phyloP scores from a whole-genome alignment of 805 yeast genomes.

The Suhomyces tanzawaensis region DNA sequence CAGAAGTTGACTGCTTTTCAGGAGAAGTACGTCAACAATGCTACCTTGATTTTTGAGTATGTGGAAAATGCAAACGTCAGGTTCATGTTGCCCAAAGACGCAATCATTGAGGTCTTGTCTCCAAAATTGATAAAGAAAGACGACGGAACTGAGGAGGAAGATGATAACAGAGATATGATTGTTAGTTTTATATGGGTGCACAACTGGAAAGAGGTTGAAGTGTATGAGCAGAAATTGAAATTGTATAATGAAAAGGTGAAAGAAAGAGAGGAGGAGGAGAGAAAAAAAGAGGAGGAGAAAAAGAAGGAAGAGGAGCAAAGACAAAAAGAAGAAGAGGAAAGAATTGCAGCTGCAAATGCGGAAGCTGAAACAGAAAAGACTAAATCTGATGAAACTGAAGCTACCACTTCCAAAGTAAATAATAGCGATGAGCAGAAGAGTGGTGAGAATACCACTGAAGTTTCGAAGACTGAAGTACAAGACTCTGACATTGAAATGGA shows the following conservation, averaged over 20 bases:
- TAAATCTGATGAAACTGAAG: not conserved
- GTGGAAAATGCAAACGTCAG: constrained; percentile 75
- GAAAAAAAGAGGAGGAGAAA: constrained; percentile 21
- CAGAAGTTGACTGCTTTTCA: constrained; percentile 73
- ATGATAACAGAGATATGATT: constrained; percentile 37
- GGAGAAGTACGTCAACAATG: constrained; percentile 63
- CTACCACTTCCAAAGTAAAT: not conserved
- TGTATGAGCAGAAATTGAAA: constrained; percentile 37
- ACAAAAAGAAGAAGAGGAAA: constrained; percentile 17
- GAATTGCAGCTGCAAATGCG: constrained; percentile 17
- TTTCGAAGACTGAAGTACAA: too few relatives aligned
- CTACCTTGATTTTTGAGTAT: constrained; percentile 82
- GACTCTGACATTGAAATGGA: constrained; percentile 3
- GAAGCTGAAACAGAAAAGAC: constrained; percentile 8
- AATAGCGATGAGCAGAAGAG: constrained; percentile 4
- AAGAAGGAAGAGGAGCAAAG: constrained; percentile 25
- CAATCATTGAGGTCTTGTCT: constrained; percentile 61
- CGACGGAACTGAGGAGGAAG: constrained; percentile 12
- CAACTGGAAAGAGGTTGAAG: constrained; percentile 47
- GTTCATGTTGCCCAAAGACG: constrained; percentile 70
- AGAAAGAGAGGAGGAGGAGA: constrained; percentile 24
- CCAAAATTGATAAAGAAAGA: constrained; percentile 3
- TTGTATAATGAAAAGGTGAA: constrained; percentile 26
- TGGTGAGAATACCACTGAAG: constrained; percentile 11
- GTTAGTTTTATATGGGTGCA: constrained; percentile 51